Evolutionary conservation across 2,329 filamentous ascomycete genomes (phyloP).

Genomic region (Lizonia empirigonia): DNA sequence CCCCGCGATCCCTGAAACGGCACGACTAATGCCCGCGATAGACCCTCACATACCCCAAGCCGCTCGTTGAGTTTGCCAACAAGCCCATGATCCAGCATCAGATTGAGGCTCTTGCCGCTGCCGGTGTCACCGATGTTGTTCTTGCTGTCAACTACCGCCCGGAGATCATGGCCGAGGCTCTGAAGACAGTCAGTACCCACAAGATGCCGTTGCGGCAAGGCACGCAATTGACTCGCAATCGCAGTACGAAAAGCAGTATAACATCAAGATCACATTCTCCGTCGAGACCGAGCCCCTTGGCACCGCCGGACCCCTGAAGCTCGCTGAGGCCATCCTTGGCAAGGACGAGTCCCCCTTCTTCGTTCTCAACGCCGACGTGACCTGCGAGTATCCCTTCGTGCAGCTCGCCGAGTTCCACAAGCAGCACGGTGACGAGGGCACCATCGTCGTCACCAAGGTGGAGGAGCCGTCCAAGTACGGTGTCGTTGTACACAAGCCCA

Average conservation of each 20-base stretch:
- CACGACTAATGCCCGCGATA: constrained; percentile 50
- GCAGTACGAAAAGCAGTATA: constrained; percentile 86
- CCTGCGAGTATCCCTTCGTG: constrained; percentile 96
- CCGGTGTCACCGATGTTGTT: constrained; percentile 96
- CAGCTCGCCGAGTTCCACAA: constrained; percentile 92
- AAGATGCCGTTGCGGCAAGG: not conserved
- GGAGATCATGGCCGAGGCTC: constrained; percentile 93
- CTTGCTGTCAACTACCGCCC: constrained; percentile 98
- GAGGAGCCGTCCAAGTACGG: constrained; percentile 99
- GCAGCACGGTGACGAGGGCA: constrained; percentile 90
- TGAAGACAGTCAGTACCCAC: constrained; percentile 73
- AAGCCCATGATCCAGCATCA: constrained; percentile 99
- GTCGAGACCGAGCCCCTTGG: constrained; percentile 95
- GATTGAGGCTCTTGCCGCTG: constrained; percentile 90
- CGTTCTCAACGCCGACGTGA: constrained; percentile 97
- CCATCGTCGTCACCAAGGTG: constrained; percentile 97
- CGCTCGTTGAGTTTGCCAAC: constrained; percentile 97
- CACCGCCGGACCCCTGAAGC: constrained; percentile 92
- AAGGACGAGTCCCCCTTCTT: constrained; percentile 97
- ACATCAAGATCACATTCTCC: constrained; percentile 95
- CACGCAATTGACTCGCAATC: constrained; percentile 17
- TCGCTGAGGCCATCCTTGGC: constrained; percentile 87
- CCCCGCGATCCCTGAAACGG: constrained; percentile 26
- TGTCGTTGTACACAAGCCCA: constrained; percentile 96
- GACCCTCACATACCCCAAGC: constrained; percentile 97